A percentile compares a stretch with the other conserved stretches of the same genome.
phyloP scores from a whole-genome alignment of 108 stramenopile genomes.

The Stephanodiscus triporus region DNA sequence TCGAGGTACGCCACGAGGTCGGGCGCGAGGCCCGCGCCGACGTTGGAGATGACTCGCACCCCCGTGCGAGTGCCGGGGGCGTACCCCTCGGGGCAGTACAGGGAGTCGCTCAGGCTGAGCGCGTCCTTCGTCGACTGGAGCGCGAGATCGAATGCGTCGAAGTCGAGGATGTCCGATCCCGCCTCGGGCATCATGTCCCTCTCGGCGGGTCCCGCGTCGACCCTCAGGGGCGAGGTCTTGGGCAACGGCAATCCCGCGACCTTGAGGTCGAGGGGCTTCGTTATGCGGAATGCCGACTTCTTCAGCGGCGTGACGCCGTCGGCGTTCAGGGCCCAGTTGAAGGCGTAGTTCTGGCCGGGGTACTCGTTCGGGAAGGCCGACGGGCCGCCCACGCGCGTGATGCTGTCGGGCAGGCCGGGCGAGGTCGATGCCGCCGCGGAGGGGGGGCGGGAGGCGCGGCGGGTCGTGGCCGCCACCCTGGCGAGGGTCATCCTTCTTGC shows the following conservation, averaged over 20 bases:
- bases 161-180: constrained; percentile 70
- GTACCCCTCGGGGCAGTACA: constrained; percentile 89
- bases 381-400: constrained; percentile 70
- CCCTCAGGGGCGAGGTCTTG: constrained; percentile 70
- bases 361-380: constrained; percentile 79
- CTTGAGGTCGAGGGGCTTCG: constrained; percentile 84
- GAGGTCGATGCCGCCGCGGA: constrained; percentile 18
- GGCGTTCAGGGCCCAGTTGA: constrained; percentile 89
- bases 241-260: constrained; percentile 70
- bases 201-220: constrained; percentile 45
- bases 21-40: constrained; percentile 57
- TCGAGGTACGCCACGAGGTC: constrained; percentile 82
- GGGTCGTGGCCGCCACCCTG: background rate
- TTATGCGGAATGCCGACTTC: constrained; percentile 84
- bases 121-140: constrained; percentile 74
- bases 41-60: constrained; percentile 84
- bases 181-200: constrained; percentile 74
- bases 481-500: constrained; percentile 12
- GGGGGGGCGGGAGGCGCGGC: constrained; percentile 5
- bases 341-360: constrained; percentile 85
- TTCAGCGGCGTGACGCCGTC: constrained; percentile 89
- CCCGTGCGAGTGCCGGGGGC: constrained; percentile 74
- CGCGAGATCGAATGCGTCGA: constrained; percentile 76
- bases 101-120: constrained; percentile 59
- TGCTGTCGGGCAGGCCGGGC: constrained; percentile 55